Evolutionary conservation across 2,329 filamentous ascomycete species (phyloP).

Genomic region (Aureobasidium sp.): DNA sequence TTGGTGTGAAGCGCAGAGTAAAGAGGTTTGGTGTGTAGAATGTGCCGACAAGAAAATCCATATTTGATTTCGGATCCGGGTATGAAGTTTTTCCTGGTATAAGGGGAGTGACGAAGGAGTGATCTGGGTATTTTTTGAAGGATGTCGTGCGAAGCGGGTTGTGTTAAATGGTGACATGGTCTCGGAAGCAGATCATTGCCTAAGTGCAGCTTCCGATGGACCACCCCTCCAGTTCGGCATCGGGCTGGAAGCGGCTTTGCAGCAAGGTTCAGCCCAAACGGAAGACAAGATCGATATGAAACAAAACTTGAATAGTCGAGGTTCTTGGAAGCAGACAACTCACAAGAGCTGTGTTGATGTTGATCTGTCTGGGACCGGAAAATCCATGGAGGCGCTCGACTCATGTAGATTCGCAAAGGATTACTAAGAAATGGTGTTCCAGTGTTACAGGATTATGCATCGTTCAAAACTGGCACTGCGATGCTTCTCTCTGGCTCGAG

Average conservation of each 20-base stretch:
- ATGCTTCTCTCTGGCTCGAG: not conserved
- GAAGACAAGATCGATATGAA: not conserved
- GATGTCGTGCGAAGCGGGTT: not conserved
- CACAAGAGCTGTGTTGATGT: not conserved
- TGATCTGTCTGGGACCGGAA: not conserved
- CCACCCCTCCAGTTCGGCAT: not conserved
- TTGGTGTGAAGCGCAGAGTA: constrained; percentile 25
- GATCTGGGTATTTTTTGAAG: not conserved
- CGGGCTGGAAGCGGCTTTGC: not conserved
- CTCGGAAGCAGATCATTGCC: not conserved
- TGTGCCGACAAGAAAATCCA: constrained; percentile 30
- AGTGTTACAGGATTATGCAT: not conserved
- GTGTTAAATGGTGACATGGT: not conserved
- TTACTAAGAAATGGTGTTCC: not conserved
- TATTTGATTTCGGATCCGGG: constrained; percentile 7
- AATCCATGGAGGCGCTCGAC: not conserved
- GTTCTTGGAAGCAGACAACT: not conserved
- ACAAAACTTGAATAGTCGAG: not conserved
- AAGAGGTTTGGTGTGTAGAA: constrained; percentile 27
- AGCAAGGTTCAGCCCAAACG: not conserved
- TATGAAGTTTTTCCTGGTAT: too few relatives aligned
- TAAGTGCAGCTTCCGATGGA: not conserved
- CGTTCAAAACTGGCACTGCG: not conserved
- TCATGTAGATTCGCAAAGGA: not conserved
- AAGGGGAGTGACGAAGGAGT: too few relatives aligned